Conservation (phyloP, 345 rosid species). For the Acer negundo region DNA sequence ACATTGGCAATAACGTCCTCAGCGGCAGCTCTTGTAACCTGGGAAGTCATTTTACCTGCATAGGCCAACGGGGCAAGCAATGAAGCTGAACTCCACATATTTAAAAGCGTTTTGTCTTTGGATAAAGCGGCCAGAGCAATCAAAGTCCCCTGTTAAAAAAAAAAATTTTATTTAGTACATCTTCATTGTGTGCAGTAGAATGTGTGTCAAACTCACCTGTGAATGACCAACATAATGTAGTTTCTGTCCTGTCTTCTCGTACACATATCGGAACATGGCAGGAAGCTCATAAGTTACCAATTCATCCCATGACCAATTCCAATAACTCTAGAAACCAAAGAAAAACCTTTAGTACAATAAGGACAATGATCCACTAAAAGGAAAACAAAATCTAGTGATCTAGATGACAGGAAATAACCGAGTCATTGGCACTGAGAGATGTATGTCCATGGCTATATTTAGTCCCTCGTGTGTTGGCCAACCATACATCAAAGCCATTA, state of each 20-base stretch:
- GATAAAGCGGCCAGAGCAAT: conserved; percentile 57
- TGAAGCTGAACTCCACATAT: conserved; percentile 52
- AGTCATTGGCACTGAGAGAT: conserved; percentile 30
- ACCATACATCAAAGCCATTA: conserved; percentile 51
- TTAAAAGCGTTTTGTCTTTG: conserved; percentile 27
- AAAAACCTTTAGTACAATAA: neutral
- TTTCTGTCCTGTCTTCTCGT: conserved; percentile 39
- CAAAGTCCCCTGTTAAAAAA: conserved; percentile 46
- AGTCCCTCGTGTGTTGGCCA: conserved; percentile 55
- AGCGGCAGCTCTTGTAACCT: conserved; percentile 31
- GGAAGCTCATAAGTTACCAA: conserved; percentile 54
- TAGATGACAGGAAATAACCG: conserved; percentile 14
- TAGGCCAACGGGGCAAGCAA: conserved; percentile 50
- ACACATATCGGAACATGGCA: conserved; percentile 43
- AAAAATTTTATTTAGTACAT: neutral
- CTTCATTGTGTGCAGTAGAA: neutral
- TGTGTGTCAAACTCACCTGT: conserved; percentile 24
- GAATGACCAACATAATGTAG: conserved; percentile 60
- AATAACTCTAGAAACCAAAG: conserved; percentile 34
- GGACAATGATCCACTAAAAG: neutral
- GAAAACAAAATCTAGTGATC: no score
- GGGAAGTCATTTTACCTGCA: conserved; percentile 39
- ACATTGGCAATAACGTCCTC: conserved; percentile 28
- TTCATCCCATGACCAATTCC: conserved; percentile 72
- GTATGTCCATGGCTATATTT: conserved; percentile 40